phyloP scores from a whole-genome alignment of 148 eudicot species.

The Nyssa sinensis region DNA sequence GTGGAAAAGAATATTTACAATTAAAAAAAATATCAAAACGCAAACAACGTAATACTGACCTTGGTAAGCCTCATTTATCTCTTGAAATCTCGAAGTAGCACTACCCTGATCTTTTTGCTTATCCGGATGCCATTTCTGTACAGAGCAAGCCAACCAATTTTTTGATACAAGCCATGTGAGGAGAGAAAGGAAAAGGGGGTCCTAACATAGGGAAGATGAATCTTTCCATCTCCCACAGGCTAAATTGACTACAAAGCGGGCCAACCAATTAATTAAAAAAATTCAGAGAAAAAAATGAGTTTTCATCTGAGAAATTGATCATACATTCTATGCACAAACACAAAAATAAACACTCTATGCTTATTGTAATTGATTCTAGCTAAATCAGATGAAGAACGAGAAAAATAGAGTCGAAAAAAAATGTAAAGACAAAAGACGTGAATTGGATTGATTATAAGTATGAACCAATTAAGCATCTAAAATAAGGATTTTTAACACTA shows the following conservation, averaged over 20 bases:
- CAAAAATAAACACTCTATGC: background rate
- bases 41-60: slow-evolving; percentile 36
- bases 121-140: slow-evolving; percentile 97
- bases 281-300: background rate
- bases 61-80: slow-evolving; percentile 91
- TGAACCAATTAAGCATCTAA: background rate
- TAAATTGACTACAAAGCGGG: slow-evolving; percentile 21
- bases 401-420: background rate
- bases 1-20: no score
- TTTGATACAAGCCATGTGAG: background rate
- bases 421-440: no score
- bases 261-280: background rate
- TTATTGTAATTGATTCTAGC: no score
- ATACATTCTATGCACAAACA: background rate
- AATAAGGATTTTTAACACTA: no score
- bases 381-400: background rate
- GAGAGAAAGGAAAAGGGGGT: no score
- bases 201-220: no score
- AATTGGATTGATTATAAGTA: background rate
- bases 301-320: background rate
- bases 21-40: no score
- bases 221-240: no score
- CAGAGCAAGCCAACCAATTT: slow-evolving; percentile 14
- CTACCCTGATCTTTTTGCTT: slow-evolving; percentile 60
- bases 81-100: slow-evolving; percentile 81